Conservation (phyloP, 768 basidiomycete species). For the Lentinula edodes region DNA sequence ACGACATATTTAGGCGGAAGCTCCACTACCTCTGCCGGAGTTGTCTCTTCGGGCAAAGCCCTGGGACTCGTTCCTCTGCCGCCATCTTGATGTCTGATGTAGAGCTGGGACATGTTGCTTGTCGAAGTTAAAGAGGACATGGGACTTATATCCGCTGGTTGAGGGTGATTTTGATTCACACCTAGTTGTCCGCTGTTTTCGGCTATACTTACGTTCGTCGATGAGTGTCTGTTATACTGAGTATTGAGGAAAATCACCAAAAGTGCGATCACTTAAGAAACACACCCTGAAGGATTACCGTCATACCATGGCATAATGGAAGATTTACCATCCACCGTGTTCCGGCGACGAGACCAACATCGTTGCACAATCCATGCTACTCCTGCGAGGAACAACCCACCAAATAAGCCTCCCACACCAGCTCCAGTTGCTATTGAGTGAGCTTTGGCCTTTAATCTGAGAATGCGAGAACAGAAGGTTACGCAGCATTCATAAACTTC, state of each 20-base stretch:
- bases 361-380: constrained; percentile 8
- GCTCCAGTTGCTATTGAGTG: constrained; percentile 13
- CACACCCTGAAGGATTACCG: neutral
- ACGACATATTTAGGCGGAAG: neutral
- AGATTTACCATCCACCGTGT: neutral
- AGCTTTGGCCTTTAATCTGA: constrained; percentile 12
- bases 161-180: too few species aligned
- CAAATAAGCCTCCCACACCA: constrained; percentile 15
- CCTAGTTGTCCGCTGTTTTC: neutral
- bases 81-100: neutral
- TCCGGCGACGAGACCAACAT: neutral
- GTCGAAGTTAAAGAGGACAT: neutral
- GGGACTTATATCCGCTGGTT: too few species aligned
- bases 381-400: constrained; percentile 9
- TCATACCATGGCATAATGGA: neutral
- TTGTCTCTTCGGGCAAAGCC: too few species aligned
- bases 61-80: neutral
- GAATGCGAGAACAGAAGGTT: neutral
- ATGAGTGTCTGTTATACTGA: neutral
- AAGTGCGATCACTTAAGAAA: neutral
- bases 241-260: neutral
- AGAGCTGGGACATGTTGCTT: neutral
- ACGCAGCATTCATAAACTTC: neutral
- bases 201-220: neutral
- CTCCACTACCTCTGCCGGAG: neutral